phyloP scores from a whole-genome alignment of 2,329 filamentous ascomycete species.

The Xylariaceae sp. region DNA sequence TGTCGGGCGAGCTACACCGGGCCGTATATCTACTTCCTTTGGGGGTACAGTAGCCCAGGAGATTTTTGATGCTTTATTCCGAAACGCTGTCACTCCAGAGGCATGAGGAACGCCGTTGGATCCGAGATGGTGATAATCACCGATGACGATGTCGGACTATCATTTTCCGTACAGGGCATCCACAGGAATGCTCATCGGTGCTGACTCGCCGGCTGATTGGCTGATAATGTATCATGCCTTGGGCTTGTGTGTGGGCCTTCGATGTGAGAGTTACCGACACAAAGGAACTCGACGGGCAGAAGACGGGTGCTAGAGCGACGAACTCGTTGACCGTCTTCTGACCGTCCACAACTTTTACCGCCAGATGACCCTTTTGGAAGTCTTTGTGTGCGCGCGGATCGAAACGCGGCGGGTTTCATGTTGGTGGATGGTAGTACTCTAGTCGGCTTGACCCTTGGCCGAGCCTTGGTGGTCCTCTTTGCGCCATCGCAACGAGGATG shows the following conservation, averaged over 20 bases:
- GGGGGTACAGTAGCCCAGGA: no score
- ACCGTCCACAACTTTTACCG: not conserved
- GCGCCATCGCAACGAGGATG: constrained; percentile 18
- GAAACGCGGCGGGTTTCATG: constrained; percentile 32
- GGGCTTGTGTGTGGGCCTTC: no score
- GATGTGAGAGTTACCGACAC: constrained; percentile 9
- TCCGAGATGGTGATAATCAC: constrained; percentile 2
- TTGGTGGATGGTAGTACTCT: constrained; percentile 25
- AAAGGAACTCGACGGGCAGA: constrained; percentile 2
- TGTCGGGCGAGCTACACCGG: no score
- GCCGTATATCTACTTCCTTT: no score
- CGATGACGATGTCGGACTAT: not conserved
- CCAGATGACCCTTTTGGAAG: not conserved
- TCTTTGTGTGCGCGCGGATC: constrained; percentile 18
- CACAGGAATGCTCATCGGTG: no score
- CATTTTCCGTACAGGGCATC: no score
- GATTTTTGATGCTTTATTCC: no score
- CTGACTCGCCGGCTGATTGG: no score
- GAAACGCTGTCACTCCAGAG: no score
- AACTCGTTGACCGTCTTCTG: not conserved
- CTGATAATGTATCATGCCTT: no score
- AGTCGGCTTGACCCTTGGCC: constrained; percentile 19
- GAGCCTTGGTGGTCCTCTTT: constrained; percentile 7
- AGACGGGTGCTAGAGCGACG: constrained; percentile 4
- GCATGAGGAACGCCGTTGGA: not conserved